phyloP scores from a whole-genome alignment of 169 alveolate species.

The Eimeria falciformis region DNA sequence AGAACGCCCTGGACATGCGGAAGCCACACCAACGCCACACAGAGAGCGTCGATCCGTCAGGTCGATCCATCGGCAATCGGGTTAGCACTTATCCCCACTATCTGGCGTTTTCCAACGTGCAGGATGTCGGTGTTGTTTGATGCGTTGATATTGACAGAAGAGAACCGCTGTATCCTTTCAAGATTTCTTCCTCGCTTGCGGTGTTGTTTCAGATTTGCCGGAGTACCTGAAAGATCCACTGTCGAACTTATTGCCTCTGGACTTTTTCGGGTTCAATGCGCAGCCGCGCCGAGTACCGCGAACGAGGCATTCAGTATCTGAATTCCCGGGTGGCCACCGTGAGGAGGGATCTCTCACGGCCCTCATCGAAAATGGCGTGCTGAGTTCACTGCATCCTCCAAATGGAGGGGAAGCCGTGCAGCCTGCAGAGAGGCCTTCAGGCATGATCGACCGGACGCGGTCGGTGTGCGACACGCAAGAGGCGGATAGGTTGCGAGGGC shows the following conservation, averaged over 20 bases:
- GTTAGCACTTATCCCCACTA: too few species aligned
- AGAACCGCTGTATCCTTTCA: too few species aligned
- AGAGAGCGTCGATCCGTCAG: too few species aligned
- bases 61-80: too few species aligned
- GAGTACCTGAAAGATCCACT: conserved; percentile 29
- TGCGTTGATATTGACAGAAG: too few species aligned
- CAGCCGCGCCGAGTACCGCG: not conserved
- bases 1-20: too few species aligned
- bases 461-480: not conserved
- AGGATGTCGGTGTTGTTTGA: too few species aligned
- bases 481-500: not conserved
- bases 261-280: conserved; percentile 39
- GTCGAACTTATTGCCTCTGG: conserved; percentile 60
- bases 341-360: not conserved
- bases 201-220: conserved; percentile 29
- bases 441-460: not conserved
- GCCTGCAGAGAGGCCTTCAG: too few species aligned
- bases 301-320: not conserved
- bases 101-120: too few species aligned
- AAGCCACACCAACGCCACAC: too few species aligned
- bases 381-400: not conserved
- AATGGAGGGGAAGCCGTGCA: not conserved
- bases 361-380: not conserved
- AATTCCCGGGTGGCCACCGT: not conserved
- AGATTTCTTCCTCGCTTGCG: too few species aligned